Evolutionary conservation across 768 basidiomycete genomes (phyloP), one percentile per base, ranked within the genome.

Genomic region (Phylloporus sp.): DNA sequence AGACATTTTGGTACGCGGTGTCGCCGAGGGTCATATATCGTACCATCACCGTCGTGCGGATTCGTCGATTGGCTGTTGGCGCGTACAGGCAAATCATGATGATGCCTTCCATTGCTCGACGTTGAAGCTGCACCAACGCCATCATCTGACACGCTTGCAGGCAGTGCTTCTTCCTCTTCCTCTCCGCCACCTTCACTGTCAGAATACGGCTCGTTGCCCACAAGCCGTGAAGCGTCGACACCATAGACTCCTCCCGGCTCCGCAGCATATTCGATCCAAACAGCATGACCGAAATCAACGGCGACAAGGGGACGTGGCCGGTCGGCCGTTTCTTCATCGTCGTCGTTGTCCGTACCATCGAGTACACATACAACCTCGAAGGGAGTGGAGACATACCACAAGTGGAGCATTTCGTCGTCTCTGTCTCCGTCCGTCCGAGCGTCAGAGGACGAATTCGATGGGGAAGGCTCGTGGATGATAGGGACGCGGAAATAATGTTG

Each of bases 221-320:
- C 52, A 6, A 68, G 56, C 12, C 66, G 59, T 18, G 66, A 68
- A 6, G 62, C 59, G 34, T 68, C 66, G 20, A 62, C 66, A 11
- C 62, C 64, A 44, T 57, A 64, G 13, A 64, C 58, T 1, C 66
- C 62, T 11, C 66, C 66, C 0, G 66, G 45, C 51, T 70, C 58
- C 68, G 73, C 56, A 57, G 62, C 55, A 59, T 82, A 81, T 60
- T 88, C 86, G 42, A 94, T 81, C 80, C 90, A 88, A 31, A 90
- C 85, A 16, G 91, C 87, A 60, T 92, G 90, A 36, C 89, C 88
- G 70, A 94, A 95, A 63, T 94, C 83, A 7, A 93, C 85, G 0
- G 86, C 86, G n/a, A 88, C 81, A 13, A 88, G 74, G 22, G 86
- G 86, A 3, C 86, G 74, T 18, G 82, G 82, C 5, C 82, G 73